Evolutionary conservation across 208 protist genomes (phyloP).

Genomic region (Wallacemonas sp.): DNA sequence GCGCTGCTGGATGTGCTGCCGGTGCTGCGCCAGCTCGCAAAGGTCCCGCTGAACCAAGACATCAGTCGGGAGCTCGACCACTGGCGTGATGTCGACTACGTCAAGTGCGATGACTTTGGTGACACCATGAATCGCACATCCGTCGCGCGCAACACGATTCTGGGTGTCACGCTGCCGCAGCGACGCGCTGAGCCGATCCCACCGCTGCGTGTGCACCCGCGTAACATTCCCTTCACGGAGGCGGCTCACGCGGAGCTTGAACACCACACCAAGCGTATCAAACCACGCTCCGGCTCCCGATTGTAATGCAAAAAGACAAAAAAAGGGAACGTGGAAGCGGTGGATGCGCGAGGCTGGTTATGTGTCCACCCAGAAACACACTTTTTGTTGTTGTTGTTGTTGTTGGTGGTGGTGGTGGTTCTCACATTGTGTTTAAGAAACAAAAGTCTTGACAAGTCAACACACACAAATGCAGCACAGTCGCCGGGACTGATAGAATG

Average conservation of each 20-base stretch:
- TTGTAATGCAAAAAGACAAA: too few relatives aligned
- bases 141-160: constrained; percentile 46
- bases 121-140: constrained; percentile 73
- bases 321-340: too few relatives aligned
- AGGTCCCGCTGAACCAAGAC: constrained; percentile 35
- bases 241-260: constrained; percentile 45
- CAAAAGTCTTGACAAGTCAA: too few relatives aligned
- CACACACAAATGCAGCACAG: too few relatives aligned
- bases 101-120: constrained; percentile 74
- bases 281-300: constrained; percentile 5
- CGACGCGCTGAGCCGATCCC: constrained; percentile 51
- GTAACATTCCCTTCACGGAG: constrained; percentile 63
- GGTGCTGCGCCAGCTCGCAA: constrained; percentile 57
- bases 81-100: constrained; percentile 76
- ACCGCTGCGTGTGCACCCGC: constrained; percentile 33
- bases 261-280: constrained; percentile 19
- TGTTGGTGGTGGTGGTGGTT: not conserved
- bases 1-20: constrained; percentile 75
- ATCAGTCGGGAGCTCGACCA: constrained; percentile 76
- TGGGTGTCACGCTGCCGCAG: constrained; percentile 41
- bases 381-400: not conserved
- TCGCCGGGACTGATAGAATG: too few relatives aligned
- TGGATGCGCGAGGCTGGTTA: too few relatives aligned
- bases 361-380: too few relatives aligned
- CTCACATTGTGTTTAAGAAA: not conserved